Evolutionary conservation across 2,329 filamentous ascomycete genomes (phyloP), one percentile per base, ranked within the genome.

Genomic region (Penicillium aurantiogriseum): DNA sequence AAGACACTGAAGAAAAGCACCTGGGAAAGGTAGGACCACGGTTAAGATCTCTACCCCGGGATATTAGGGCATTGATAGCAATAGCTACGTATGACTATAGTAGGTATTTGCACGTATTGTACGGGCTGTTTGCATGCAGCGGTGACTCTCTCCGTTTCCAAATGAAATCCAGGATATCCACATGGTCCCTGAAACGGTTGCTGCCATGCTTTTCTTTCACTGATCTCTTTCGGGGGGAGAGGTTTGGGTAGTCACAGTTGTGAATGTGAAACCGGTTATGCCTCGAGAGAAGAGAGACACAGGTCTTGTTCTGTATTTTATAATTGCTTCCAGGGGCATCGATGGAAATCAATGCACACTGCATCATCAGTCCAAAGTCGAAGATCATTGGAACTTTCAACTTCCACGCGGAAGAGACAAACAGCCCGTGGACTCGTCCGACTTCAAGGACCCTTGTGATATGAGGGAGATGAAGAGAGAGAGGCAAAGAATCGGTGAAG

Each of bases 71-170:
- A 43, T n/a, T 4, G 9, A 31, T 39, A 46, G 10, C 7, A 43
- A 43, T 39, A 10, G 5, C 15, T 19, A 17, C 1, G 8, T 33
- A 5, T 36, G 9, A 36, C 4, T 29, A 36, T 40, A 17, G 35
- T 44, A 43, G 10, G 8, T 11, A 19, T 29, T 49, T 40, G 43
- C 35, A 45, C 54, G 63, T 61, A 64, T 60, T 58, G 55, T 56
- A 61, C 47, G 35, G 44, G 57, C 65, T 68, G 70, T 73, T 71
- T 73, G 70, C 60, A 70, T 63, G 50, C 60, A 54, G 53, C 54
- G 45, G 54, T 51, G 40, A 17, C 35, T 44, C n/a, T 48, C 9
- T 42, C 17, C 35, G 19, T 56, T 39, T 40, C n/a, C 40, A 51
- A 59, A 44, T 61, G 44, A 57, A 44, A 62, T 64, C 56, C 58